These are phyloP conservation scores for Trichoderma arundinaceum DNA, from an alignment of 2,329 filamentous ascomycete genomes.

Conservation along the genomic window DNA sequence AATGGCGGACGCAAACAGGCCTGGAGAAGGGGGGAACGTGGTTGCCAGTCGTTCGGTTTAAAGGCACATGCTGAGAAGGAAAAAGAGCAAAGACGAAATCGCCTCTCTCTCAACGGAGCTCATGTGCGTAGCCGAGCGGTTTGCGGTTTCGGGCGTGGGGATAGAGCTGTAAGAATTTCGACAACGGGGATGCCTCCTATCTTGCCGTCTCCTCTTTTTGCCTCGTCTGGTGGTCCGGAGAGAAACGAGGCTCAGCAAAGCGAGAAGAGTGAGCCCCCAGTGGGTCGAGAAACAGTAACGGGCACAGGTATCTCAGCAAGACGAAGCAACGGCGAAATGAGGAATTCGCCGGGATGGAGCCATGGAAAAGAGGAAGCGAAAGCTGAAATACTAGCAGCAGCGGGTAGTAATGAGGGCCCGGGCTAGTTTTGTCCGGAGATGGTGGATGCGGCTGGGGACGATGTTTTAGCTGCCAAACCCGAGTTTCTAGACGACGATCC, in stretches of 20 bases:
- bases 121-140: conserved; percentile 23
- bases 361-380: conserved; percentile 15
- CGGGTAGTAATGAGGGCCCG: conserved; percentile 16
- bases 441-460: conserved; percentile 16
- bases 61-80: conserved; percentile 33
- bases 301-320: conserved; percentile 4
- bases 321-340: conserved; percentile 21
- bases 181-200: conserved; percentile 27
- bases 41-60: conserved; percentile 15
- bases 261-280: conserved; percentile 1
- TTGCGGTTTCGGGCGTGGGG: conserved; percentile 12
- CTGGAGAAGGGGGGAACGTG: not conserved
- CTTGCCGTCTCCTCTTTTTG: conserved; percentile 26
- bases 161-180: not conserved
- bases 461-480: conserved; percentile 26
- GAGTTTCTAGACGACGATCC: conserved; percentile 29
- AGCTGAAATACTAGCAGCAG: conserved; percentile 22
- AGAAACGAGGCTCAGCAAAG: conserved; percentile 10
- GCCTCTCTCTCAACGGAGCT: conserved; percentile 23
- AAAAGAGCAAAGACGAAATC: conserved; percentile 26
- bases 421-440: conserved; percentile 25
- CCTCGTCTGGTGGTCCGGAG: conserved; percentile 17
- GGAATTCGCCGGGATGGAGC: conserved; percentile 21
- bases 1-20: not conserved
- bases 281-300: conserved; percentile 24